Conservation (phyloP, 495 filamentous ascomycete species). For the Penicillium soppii region DNA sequence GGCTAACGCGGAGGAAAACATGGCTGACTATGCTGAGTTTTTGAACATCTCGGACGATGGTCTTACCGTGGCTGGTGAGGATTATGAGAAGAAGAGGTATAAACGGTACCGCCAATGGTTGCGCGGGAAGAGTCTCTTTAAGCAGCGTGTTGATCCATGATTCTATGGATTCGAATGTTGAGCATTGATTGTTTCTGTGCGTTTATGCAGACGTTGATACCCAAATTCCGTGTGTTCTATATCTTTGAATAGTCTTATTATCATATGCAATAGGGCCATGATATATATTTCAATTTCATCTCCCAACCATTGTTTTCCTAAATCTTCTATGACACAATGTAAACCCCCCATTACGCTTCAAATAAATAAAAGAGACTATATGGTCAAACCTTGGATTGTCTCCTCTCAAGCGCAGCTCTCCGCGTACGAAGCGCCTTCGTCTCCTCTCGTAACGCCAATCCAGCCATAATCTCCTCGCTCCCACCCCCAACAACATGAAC, state of each 20-base stretch:
- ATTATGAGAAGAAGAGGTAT: slow-evolving; percentile 86
- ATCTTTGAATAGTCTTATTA: neutral
- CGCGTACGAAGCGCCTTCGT: slow-evolving; percentile 37
- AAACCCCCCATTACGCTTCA: no score
- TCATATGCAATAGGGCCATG: no score
- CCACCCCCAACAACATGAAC: slow-evolving; percentile 60
- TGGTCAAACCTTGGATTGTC: slow-evolving; percentile 34
- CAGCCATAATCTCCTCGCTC: slow-evolving; percentile 57
- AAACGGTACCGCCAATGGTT: slow-evolving; percentile 95
- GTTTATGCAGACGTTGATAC: slow-evolving; percentile 20
- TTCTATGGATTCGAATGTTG: neutral
- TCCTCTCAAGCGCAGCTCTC: slow-evolving; percentile 30
- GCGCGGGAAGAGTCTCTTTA: slow-evolving; percentile 87
- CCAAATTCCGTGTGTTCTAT: neutral
- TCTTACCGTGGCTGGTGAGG: slow-evolving; percentile 82
- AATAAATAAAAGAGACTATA: no score
- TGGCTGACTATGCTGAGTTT: slow-evolving; percentile 73
- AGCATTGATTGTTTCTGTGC: slow-evolving; percentile 4
- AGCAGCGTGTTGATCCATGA: slow-evolving; percentile 73
- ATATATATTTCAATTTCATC: no score
- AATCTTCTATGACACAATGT: no score
- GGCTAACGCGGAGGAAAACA: slow-evolving; percentile 60
- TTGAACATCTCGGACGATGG: slow-evolving; percentile 75
- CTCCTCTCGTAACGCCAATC: slow-evolving; percentile 49
- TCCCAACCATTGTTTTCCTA: no score